phyloP scores from a whole-genome alignment of 148 eudicot genomes.

The Polygonum maritimum region DNA sequence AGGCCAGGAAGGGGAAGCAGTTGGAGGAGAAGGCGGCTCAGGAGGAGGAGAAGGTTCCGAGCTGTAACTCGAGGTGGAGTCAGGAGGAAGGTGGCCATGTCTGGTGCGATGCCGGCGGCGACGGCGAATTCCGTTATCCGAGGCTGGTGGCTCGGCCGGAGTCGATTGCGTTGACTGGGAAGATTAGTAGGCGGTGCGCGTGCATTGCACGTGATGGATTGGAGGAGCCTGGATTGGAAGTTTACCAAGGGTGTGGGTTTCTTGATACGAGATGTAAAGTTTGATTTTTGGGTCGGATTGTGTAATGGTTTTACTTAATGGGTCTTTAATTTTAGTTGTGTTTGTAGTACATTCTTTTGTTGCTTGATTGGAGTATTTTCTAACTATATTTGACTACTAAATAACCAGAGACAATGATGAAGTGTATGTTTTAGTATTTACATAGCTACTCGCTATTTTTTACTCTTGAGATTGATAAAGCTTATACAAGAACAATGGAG shows the following conservation, averaged over 20 bases:
- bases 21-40: slow-evolving; percentile 49
- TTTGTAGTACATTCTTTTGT: too few species aligned
- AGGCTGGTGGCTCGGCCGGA: slow-evolving; percentile 64
- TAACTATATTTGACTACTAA: too few species aligned
- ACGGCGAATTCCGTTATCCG: slow-evolving; percentile 29
- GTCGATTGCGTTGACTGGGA: slow-evolving; percentile 83
- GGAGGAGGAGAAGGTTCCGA: slow-evolving; percentile 71
- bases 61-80: slow-evolving; percentile 93
- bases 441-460: too few species aligned
- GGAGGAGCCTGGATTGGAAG: slow-evolving; percentile 50
- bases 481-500: too few species aligned
- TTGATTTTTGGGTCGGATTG: neutral
- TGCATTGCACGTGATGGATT: slow-evolving; percentile 56
- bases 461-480: too few species aligned
- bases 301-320: too few species aligned
- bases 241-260: slow-evolving; percentile 66
- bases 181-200: slow-evolving; percentile 86
- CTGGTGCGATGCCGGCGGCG: slow-evolving; percentile 68
- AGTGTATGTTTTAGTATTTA: too few species aligned
- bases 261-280: slow-evolving; percentile 39
- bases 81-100: slow-evolving; percentile 90
- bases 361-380: too few species aligned
- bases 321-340: neutral
- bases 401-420: too few species aligned
- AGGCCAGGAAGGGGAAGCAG: slow-evolving; percentile 93